Percentiles rank a stretch among this genome's conserved stretches.
phyloP scores from a whole-genome alignment of 2,329 filamentous ascomycete species.

The Pseudogymnoascus destructans region DNA sequence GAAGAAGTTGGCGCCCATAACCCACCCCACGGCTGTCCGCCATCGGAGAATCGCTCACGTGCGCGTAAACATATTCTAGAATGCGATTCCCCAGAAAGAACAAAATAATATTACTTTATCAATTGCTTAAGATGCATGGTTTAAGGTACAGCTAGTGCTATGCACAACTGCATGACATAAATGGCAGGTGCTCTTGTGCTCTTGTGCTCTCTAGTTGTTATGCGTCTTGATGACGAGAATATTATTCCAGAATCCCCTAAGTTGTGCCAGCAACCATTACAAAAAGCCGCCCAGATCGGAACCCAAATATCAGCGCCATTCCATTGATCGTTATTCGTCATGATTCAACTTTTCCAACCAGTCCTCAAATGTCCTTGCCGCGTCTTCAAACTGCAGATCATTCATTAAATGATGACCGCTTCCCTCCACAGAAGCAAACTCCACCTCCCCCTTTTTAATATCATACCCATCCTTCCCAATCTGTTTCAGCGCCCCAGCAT shows the following conservation, averaged over 20 bases:
- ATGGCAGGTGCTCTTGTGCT: background rate
- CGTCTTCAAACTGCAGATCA: constrained; percentile 28
- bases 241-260: background rate
- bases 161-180: background rate
- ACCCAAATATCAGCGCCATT: background rate
- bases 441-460: constrained; percentile 14
- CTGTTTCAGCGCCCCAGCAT: constrained; percentile 20
- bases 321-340: background rate
- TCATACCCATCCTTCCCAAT: constrained; percentile 14
- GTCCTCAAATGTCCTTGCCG: constrained; percentile 24
- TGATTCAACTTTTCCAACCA: constrained; percentile 15
- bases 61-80: background rate
- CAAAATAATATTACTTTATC: background rate
- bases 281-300: background rate
- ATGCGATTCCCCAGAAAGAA: background rate
- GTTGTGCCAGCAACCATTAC: background rate
- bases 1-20: background rate
- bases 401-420: constrained; percentile 32
- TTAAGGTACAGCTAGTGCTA: background rate
- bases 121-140: background rate
- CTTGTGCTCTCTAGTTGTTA: background rate
- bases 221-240: background rate
- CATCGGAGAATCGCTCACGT: background rate
- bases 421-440: constrained; percentile 25
- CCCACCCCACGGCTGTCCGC: background rate